Conservation (phyloP, 2,329 filamentous ascomycete species). For the Fusarium coicis region DNA sequence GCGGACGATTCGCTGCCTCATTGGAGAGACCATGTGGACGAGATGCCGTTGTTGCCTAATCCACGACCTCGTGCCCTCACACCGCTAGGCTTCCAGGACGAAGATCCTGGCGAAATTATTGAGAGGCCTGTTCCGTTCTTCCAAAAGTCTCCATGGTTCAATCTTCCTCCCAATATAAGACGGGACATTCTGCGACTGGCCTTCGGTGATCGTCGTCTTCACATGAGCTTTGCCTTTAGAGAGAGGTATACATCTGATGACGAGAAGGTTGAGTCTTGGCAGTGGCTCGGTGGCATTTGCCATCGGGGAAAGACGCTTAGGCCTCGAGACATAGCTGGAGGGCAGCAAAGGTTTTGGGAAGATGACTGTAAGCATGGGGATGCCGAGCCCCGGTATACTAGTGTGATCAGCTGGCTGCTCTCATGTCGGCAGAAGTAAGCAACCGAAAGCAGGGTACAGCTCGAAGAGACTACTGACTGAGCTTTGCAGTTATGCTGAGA, state of each 20-base stretch:
- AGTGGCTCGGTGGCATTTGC: background rate
- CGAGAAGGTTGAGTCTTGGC: background rate
- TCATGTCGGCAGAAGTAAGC: constrained; percentile 19
- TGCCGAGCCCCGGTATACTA: background rate
- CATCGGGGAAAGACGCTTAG: background rate
- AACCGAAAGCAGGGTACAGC: background rate
- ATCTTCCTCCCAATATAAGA: background rate
- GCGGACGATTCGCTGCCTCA: background rate
- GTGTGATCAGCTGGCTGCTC: background rate
- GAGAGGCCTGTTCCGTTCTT: background rate
- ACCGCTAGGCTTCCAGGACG: background rate
- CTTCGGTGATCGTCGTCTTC: background rate
- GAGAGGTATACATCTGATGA: background rate
- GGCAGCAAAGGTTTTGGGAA: background rate
- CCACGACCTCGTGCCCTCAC: background rate
- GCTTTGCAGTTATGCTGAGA: background rate
- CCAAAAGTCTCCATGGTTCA: constrained; percentile 3
- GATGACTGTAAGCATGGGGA: background rate
- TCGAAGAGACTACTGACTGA: background rate
- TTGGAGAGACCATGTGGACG: background rate
- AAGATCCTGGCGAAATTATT: background rate
- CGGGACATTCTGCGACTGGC: background rate
- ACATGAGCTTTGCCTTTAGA: background rate
- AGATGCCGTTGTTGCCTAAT: background rate
- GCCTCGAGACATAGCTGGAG: background rate